Evolutionary conservation across 2,329 filamentous ascomycete species (phyloP).

Genomic region (Biscogniauxia sp.): DNA sequence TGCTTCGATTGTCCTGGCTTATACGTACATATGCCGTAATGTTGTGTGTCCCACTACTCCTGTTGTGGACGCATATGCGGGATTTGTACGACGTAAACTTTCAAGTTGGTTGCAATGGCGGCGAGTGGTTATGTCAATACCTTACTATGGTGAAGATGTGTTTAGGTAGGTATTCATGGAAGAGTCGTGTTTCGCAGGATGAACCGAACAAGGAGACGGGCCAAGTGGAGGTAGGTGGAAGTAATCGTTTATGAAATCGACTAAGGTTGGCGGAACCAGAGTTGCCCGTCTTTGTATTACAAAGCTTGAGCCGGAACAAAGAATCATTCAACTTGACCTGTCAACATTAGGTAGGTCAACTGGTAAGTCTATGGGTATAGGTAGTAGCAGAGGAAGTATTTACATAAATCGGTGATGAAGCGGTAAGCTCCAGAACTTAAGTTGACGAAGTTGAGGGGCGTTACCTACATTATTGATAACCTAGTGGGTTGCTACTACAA

Average conservation of each 20-base stretch:
- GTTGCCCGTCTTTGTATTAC: neutral
- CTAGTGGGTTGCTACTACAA: too few species aligned
- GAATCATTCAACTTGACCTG: neutral
- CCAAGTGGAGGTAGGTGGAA: neutral
- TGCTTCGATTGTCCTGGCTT: neutral
- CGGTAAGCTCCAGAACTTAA: slow-evolving; percentile 1
- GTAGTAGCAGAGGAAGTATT: too few species aligned
- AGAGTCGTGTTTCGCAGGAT: neutral
- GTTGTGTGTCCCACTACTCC: neutral
- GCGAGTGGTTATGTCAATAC: neutral
- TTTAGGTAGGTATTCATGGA: neutral
- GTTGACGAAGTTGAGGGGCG: neutral
- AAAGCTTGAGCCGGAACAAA: neutral
- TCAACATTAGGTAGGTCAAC: too few species aligned
- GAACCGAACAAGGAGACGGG: neutral
- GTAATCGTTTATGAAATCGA: neutral
- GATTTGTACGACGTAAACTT: neutral
- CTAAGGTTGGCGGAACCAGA: neutral
- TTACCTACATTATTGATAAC: too few species aligned
- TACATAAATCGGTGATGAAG: too few species aligned
- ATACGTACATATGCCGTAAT: neutral
- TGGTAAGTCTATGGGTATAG: too few species aligned
- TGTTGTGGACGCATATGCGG: neutral
- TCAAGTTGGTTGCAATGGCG: neutral
- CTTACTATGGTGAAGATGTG: too few species aligned